phyloP scores from a whole-genome alignment of 345 rosid genomes.

The Arabidopsis suecica region DNA sequence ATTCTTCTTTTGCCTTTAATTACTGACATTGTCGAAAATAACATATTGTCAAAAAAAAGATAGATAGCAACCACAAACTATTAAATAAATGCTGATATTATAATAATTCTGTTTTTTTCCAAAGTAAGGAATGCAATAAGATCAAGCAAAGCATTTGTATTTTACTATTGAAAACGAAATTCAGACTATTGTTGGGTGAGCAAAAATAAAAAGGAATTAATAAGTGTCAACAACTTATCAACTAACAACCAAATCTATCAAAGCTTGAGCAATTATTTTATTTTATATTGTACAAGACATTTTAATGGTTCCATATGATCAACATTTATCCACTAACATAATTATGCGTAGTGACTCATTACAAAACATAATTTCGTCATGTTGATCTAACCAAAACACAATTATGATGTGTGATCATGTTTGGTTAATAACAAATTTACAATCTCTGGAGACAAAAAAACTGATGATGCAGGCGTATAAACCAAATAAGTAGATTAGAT shows the following conservation, averaged over 20 bases:
- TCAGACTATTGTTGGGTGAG: slow-evolving; percentile 16
- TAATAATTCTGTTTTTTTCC: neutral
- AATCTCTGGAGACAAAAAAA: slow-evolving; percentile 16
- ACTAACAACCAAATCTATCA: slow-evolving; percentile 18
- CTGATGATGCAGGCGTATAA: slow-evolving; percentile 20
- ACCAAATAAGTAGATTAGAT: slow-evolving; percentile 32
- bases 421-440: neutral
- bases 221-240: slow-evolving; percentile 33
- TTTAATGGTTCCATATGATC: neutral
- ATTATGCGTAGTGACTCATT: slow-evolving; percentile 23
- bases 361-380: neutral
- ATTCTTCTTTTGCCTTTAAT: slow-evolving; percentile 31
- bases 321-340: slow-evolving; percentile 11
- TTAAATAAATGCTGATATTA: neutral
- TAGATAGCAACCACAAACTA: slow-evolving; percentile 2
- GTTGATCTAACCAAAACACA: slow-evolving; percentile 4
- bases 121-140: slow-evolving; percentile 6
- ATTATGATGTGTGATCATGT: slow-evolving; percentile 17
- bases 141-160: slow-evolving; percentile 12
- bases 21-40: slow-evolving; percentile 25
- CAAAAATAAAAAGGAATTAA: neutral
- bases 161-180: neutral
- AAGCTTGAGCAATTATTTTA: neutral
- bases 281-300: neutral
- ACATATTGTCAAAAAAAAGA: neutral